Percentiles rank a stretch among this genome's conserved stretches.
Evolutionary conservation across 441 rosid species (phyloP).

Genomic region (Monsonia emarginata): DNA sequence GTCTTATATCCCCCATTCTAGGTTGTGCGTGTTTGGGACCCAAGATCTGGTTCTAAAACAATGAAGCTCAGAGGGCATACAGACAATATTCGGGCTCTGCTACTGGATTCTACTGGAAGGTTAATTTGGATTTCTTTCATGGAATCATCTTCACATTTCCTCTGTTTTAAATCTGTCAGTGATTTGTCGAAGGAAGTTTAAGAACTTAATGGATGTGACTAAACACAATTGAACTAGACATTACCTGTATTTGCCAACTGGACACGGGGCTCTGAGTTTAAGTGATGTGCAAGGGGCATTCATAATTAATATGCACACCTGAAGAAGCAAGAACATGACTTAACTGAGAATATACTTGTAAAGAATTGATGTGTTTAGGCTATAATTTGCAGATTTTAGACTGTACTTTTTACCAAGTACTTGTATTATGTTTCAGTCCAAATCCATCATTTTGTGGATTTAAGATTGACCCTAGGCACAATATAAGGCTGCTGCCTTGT

Average conservation of each 20-base stretch:
- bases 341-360: not conserved
- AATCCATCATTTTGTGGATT: not conserved
- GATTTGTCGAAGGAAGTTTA: conserved; percentile 1
- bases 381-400: not conserved
- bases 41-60: conserved; percentile 87
- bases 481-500: not conserved
- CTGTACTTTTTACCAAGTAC: not conserved
- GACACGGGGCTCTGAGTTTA: not conserved
- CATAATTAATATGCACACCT: not conserved
- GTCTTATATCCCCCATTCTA: conserved; percentile 17
- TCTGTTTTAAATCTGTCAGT: not conserved
- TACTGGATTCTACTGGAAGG: conserved; percentile 93
- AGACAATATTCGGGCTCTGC: conserved; percentile 89
- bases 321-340: not conserved
- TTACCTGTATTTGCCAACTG: not conserved
- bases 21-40: conserved; percentile 99
- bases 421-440: not conserved
- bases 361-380: not conserved
- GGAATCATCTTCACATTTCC: conserved; percentile 8
- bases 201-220: not conserved
- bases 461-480: not conserved
- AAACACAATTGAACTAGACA: not conserved
- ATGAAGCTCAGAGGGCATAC: conserved; percentile 95
- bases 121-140: conserved; percentile 21
- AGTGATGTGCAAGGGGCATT: not conserved